Evolutionary conservation across 1,284 basidiomycete species (phyloP).

Genomic region (Trametes pubescens): DNA sequence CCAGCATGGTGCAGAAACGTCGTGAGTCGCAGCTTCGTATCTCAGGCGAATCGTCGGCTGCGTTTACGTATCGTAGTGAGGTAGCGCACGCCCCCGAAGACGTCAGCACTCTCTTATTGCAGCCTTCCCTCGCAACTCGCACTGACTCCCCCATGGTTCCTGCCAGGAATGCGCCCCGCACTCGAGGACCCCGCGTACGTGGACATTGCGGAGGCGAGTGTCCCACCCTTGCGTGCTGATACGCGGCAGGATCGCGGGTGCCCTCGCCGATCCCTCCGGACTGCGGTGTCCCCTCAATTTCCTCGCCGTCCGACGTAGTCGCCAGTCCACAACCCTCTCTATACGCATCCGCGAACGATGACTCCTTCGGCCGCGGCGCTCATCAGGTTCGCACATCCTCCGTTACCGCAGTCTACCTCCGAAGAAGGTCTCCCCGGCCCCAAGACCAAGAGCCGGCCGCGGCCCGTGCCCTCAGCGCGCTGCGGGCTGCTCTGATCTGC

Average conservation of each 20-base stretch:
- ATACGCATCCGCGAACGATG: constrained; percentile 1
- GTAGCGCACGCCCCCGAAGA: background rate
- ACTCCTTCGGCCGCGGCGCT: constrained; percentile 4
- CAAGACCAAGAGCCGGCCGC: background rate
- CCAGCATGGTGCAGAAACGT: background rate
- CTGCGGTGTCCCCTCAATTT: constrained; percentile 2
- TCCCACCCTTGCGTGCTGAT: constrained; percentile 14
- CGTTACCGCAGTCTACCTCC: constrained; percentile 21
- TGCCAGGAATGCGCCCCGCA: background rate
- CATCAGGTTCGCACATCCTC: background rate
- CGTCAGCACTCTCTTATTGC: background rate
- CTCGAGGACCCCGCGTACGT: background rate
- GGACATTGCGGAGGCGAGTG: constrained; percentile 7
- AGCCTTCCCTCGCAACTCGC: background rate
- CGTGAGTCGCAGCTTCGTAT: background rate
- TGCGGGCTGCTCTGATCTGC: constrained; percentile 22
- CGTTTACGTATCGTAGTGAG: background rate
- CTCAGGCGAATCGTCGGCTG: background rate
- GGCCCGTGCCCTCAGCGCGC: background rate
- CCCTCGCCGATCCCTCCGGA: background rate
- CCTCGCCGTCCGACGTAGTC: background rate
- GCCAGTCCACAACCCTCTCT: background rate
- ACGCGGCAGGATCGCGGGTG: constrained; percentile 17
- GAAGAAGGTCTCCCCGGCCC: background rate
- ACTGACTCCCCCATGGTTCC: background rate